Percentiles rank a stretch among this genome's conserved stretches.
phyloP scores from a whole-genome alignment of 352 stramenopile genomes.

The Pythium rhizo-oryzae region DNA sequence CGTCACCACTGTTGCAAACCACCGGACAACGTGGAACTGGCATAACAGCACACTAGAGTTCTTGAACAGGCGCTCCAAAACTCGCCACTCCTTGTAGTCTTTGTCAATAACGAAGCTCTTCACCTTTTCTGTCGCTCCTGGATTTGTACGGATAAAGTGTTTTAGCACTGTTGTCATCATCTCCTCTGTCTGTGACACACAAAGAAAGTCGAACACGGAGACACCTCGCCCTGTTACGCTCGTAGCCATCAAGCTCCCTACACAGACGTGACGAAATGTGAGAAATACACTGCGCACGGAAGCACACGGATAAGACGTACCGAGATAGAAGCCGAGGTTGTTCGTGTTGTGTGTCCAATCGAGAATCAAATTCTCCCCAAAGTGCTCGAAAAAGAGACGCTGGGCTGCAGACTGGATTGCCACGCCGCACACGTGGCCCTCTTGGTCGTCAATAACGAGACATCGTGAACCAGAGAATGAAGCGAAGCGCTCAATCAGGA shows the following conservation, averaged over 20 bases:
- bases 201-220: slow-evolving; percentile 29
- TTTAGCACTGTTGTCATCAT: slow-evolving; percentile 20
- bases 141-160: slow-evolving; percentile 9
- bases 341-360: no score
- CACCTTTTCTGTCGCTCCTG: neutral
- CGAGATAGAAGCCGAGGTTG: no score
- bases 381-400: no score
- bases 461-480: neutral
- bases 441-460: slow-evolving; percentile 11
- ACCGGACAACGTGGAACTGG: slow-evolving; percentile 26
- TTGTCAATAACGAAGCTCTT: slow-evolving; percentile 32
- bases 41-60: slow-evolving; percentile 16
- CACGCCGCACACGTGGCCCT: slow-evolving; percentile 5
- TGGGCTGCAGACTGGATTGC: slow-evolving; percentile 21
- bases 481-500: neutral
- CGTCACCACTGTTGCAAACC: slow-evolving; percentile 1
- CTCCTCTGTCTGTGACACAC: slow-evolving; percentile 20
- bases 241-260: slow-evolving; percentile 25
- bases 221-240: slow-evolving; percentile 22
- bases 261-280: no score
- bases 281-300: no score
- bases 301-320: no score
- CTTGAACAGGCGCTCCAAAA: slow-evolving; percentile 14
- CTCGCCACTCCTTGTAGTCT: slow-evolving; percentile 30
- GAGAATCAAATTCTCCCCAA: no score